Base-by-base conservation (phyloP, 2,329 filamentous ascomycete species). In the Fusarium graminum region DNA sequence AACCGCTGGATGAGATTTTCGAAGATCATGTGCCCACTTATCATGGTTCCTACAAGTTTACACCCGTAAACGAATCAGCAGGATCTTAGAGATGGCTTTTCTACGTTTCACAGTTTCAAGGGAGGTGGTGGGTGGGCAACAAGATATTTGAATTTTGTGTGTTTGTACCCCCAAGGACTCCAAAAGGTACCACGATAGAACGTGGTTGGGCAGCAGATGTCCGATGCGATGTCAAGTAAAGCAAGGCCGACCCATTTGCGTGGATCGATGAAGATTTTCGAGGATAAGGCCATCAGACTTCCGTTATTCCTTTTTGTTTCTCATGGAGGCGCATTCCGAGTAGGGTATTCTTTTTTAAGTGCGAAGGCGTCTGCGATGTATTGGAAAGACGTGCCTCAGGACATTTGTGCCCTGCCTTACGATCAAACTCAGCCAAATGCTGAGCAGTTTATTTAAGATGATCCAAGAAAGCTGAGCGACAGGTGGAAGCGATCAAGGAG, bases 331-430 rank as follows among this genome's bases (percentile, higher is more conserved):
- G 59, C 63, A 47, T 50, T 66, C 45, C 32, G 46, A 57, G 43
- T 34, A 61, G 44, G 66, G 56, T 50, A 32, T 59, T n/a, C n/a
- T 64, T 55, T 63, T 46, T 60, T 38, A 42, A 46, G 43, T 62
- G 26, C 45, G 19, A 60, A 54, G 54, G 46, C 51, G 43, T 55
- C 59, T 17, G 46, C 36, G 47, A 57, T 46, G 55, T 44, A 32
- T 73, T 69, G 71, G 71, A 73, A 72, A 68, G 46, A 53, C 41
- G 28, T 66, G 59, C 36, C 43, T 28, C 26, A 39, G 34, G 39
- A 41, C 55, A 53, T 55, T 51, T 61, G 30, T 61, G 38, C 44
- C 42, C 14, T 29, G 36, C 42, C 38, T 64, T 47, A 47, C 38
- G 13, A 46, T 30, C 30, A 28, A 43, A 28, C 29, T 51, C 46